phyloP scores from a whole-genome alignment of 2,329 filamentous ascomycete genomes.

The Fusarium guadeloupense region DNA sequence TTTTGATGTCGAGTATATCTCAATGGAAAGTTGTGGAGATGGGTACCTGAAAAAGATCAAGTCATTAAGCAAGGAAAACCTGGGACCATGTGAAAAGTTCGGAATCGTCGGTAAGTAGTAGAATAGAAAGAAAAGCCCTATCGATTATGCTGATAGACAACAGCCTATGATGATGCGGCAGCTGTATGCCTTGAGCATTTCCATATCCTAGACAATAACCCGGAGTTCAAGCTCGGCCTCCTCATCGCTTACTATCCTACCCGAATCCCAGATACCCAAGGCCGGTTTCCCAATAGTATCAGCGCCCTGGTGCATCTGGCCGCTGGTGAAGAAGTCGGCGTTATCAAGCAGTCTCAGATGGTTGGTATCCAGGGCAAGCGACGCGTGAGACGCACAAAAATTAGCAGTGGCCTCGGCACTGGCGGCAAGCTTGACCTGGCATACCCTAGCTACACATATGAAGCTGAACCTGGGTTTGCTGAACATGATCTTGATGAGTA shows the following conservation, averaged over 20 bases:
- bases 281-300: constrained; percentile 52
- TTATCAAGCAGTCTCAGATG: constrained; percentile 55
- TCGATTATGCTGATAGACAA: not conserved
- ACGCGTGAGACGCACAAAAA: constrained; percentile 46
- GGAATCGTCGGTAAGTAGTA: constrained; percentile 52
- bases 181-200: constrained; percentile 56
- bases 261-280: constrained; percentile 54
- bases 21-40: constrained; percentile 49
- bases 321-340: constrained; percentile 50
- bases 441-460: constrained; percentile 54
- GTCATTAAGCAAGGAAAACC: constrained; percentile 44
- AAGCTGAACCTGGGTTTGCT: constrained; percentile 72
- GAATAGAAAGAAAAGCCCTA: not conserved
- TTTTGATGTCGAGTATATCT: constrained; percentile 55
- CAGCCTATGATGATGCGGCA: constrained; percentile 57
- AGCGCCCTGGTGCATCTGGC: constrained; percentile 53
- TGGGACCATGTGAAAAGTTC: constrained; percentile 55
- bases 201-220: constrained; percentile 56
- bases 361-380: constrained; percentile 57
- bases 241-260: constrained; percentile 59
- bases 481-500: constrained; percentile 76
- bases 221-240: constrained; percentile 53
- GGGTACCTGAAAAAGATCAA: constrained; percentile 50
- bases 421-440: constrained; percentile 50
- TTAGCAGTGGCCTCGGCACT: constrained; percentile 50